Conservation (phyloP, 2,329 filamentous ascomycete species). For the Paraphaeosphaeria minitans region DNA sequence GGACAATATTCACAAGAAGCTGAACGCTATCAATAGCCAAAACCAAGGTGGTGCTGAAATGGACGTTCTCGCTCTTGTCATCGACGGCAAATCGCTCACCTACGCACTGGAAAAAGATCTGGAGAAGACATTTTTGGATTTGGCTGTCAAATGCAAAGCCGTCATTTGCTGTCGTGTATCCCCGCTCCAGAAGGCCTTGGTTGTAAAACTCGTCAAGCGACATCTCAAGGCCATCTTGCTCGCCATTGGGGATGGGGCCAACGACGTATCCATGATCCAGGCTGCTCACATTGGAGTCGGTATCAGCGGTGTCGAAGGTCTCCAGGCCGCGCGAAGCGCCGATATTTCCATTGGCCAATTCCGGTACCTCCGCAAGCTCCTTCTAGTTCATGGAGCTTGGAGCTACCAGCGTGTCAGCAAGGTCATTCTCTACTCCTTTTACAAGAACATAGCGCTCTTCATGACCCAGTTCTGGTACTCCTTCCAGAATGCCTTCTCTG, state of each 20-base stretch:
- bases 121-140: slow-evolving; percentile 89
- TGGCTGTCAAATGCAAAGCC: slow-evolving; percentile 97
- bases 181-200: slow-evolving; percentile 92
- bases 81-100: slow-evolving; percentile 94
- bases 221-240: slow-evolving; percentile 90
- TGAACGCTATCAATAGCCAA: slow-evolving; percentile 87
- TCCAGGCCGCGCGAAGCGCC: slow-evolving; percentile 93
- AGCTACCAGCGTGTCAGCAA: slow-evolving; percentile 97
- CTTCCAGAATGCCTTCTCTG: slow-evolving; percentile 98
- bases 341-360: slow-evolving; percentile 97
- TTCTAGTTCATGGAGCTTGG: slow-evolving; percentile 95
- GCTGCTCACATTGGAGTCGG: slow-evolving; percentile 97
- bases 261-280: slow-evolving; percentile 99
- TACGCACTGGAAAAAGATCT: slow-evolving; percentile 91
- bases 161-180: slow-evolving; percentile 97
- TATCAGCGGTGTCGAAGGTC: slow-evolving; percentile 95
- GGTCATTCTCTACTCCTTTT: slow-evolving; percentile 97
- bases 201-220: slow-evolving; percentile 97
- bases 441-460: slow-evolving; percentile 98
- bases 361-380: slow-evolving; percentile 88
- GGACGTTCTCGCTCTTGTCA: slow-evolving; percentile 88
- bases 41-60: slow-evolving; percentile 75
- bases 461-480: slow-evolving; percentile 99
- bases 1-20: slow-evolving; percentile 90
- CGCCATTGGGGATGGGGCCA: slow-evolving; percentile 95